Evolutionary conservation across 2,329 filamentous ascomycete genomes (phyloP).

Genomic region (Xylariaceae sp.): DNA sequence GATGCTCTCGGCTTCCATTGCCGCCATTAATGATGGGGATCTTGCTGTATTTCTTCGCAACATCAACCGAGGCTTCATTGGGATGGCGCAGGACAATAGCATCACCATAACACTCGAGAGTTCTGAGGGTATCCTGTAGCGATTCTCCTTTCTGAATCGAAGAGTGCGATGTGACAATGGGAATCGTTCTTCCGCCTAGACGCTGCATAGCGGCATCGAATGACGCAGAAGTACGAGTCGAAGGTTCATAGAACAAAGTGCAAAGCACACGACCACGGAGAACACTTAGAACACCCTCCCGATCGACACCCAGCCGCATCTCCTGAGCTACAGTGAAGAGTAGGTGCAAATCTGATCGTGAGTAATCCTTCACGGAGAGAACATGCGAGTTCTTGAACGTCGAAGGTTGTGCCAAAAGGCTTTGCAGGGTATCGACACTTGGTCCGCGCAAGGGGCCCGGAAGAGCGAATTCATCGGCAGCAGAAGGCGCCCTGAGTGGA

Average conservation of each 20-base stretch:
- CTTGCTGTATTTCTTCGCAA: conserved; percentile 80
- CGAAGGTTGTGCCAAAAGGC: conserved; percentile 70
- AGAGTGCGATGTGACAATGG: conserved; percentile 77
- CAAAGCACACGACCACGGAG: conserved; percentile 82
- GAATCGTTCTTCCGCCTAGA: conserved; percentile 80
- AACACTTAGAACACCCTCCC: conserved; percentile 82
- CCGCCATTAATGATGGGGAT: conserved; percentile 96
- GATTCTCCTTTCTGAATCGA: conserved; percentile 93
- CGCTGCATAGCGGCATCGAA: conserved; percentile 99
- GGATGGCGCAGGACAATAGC: conserved; percentile 96
- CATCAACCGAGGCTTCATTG: conserved; percentile 71
- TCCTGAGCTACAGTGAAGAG: conserved; percentile 96
- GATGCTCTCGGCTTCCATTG: conserved; percentile 93
- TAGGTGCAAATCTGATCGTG: conserved; percentile 79
- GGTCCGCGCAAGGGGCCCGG: conserved; percentile 47
- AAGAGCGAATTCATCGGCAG: conserved; percentile 44
- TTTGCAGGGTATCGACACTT: conserved; percentile 59
- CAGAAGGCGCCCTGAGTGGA: conserved; percentile 21
- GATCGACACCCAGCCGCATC: conserved; percentile 92
- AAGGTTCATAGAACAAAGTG: conserved; percentile 97
- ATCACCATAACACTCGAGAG: conserved; percentile 89
- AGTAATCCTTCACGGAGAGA: conserved; percentile 88
- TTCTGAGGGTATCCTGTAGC: conserved; percentile 89
- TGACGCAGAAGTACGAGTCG: conserved; percentile 88
- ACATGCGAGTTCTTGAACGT: conserved; percentile 88